Percentiles rank a stretch among this genome's conserved stretches.
Conservation (phyloP, 805 yeast genomes). For the Debaryomyces maramus region DNA sequence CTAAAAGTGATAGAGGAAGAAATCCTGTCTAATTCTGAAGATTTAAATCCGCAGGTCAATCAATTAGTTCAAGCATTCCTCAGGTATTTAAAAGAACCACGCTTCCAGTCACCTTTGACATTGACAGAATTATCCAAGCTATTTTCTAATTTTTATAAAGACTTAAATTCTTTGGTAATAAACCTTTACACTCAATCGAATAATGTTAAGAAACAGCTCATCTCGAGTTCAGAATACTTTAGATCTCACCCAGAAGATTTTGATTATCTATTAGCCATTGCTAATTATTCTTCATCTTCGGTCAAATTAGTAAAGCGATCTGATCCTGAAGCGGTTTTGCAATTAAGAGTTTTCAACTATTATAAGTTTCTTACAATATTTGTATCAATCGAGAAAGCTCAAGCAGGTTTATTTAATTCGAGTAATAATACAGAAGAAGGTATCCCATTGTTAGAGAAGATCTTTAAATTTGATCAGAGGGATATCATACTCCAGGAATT, state of each 20-base stretch:
- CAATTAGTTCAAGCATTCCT: constrained; percentile 29
- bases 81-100: constrained; percentile 42
- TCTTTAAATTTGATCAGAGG: constrained; percentile 38
- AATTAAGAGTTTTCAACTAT: constrained; percentile 41
- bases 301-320: constrained; percentile 36
- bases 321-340: constrained; percentile 38
- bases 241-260: constrained; percentile 28
- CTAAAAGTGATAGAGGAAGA: constrained; percentile 22
- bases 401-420: constrained; percentile 27
- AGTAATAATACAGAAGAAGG: constrained; percentile 25
- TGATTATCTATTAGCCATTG: constrained; percentile 43
- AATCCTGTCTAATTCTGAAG: constrained; percentile 15
- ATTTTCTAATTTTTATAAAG: constrained; percentile 38
- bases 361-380: constrained; percentile 38
- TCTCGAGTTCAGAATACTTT: constrained; percentile 29
- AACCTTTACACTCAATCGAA: constrained; percentile 39
- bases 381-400: constrained; percentile 36
- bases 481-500: constrained; percentile 39
- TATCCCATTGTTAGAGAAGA: constrained; percentile 35
- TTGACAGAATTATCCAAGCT: constrained; percentile 33
- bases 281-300: constrained; percentile 38
- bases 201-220: constrained; percentile 38
- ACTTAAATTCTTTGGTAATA: constrained; percentile 34
- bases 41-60: constrained; percentile 27
- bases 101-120: constrained; percentile 42